A percentile compares a stretch with the other conserved stretches of the same genome.
Evolutionary conservation across 345 rosid genomes (phyloP).

Genomic region (Heritiera fomes): DNA sequence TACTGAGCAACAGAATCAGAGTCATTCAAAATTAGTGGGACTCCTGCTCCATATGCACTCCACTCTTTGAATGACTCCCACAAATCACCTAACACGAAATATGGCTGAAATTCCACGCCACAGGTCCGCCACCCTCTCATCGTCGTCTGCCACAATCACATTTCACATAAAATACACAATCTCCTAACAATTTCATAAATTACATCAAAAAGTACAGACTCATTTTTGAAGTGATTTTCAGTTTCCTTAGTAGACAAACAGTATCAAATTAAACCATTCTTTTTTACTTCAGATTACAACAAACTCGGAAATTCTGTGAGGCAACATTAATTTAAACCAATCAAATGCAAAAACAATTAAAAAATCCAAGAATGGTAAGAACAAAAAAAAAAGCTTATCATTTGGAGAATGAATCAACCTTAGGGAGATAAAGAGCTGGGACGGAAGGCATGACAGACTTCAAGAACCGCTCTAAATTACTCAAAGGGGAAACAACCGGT

Average conservation of each 20-base stretch:
- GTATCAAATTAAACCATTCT: neutral
- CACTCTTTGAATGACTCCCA: conserved; percentile 84
- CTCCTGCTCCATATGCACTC: conserved; percentile 85
- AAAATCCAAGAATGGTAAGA: too few relatives aligned
- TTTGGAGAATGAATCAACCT: conserved; percentile 39
- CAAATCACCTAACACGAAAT: conserved; percentile 69
- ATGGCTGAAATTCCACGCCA: conserved; percentile 39
- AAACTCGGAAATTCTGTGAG: neutral
- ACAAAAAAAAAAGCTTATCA: neutral
- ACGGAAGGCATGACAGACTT: conserved; percentile 55
- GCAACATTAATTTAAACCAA: neutral
- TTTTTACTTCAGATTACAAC: neutral
- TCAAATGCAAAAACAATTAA: neutral
- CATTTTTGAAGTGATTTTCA: neutral
- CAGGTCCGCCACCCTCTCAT: conserved; percentile 38
- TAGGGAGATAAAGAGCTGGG: conserved; percentile 46
- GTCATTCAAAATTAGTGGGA: conserved; percentile 57
- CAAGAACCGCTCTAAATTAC: conserved; percentile 56
- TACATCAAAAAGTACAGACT: neutral
- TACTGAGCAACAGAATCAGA: conserved; percentile 66
- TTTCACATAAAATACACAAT: neutral
- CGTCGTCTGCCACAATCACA: conserved; percentile 34
- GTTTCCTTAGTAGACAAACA: neutral
- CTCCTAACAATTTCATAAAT: neutral
- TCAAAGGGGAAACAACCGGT: conserved; percentile 29